Base-by-base conservation (phyloP, 805 yeast species). In the Vanderwaltozyma verrucispora region DNA sequence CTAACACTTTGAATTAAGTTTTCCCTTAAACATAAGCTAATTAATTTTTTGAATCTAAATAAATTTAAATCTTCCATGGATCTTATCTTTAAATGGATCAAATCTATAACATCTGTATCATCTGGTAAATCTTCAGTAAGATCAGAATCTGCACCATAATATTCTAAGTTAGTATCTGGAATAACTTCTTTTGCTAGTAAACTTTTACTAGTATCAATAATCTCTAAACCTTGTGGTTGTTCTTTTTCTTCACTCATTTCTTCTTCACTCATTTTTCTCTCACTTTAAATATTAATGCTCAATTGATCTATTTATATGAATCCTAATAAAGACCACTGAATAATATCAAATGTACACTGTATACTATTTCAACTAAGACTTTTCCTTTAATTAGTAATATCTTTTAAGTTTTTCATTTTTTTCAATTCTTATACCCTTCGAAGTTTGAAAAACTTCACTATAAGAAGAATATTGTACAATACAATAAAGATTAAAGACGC, bases 1-100 rank as follows among this genome's bases (percentile, higher is more conserved):
- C 75, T 71, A 28, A 88, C 68, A n/a, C 80, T 72, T 21, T 81
- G 77, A 28, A 92, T 65, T 45, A 86, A 64, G 58, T 92, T 92
- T 52, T 87, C 95, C 54, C 98, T 73, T 41, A 92, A 65, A 43
- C 87, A 80, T 16, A 89, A 63, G 4, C 67, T 54, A 46, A 72
- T 77, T 41, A 87, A 62, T 21, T 72, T 59, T 2, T 54, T 53
- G 54, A 87, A 84, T 39, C 84, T 64, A 12, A 53, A 56, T 33
- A 85, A 60, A 24, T 72, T 65, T 46, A 85, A 63, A 42, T 71
- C 84, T 38, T 75, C 79, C 50, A 86, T 50, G 0, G 81, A 71
- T 9, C 65, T 51, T 29, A 85, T 75, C 59, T 81, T 82, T 53
- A 80, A 60, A 53, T 85, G 94, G 15, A 80, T 66, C 44, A 85